A percentile compares a stretch with the other conserved stretches of the same genome.
Evolutionary conservation across 2,329 filamentous ascomycete species (phyloP).

Genomic region (Neocatenulostroma microsporum): DNA sequence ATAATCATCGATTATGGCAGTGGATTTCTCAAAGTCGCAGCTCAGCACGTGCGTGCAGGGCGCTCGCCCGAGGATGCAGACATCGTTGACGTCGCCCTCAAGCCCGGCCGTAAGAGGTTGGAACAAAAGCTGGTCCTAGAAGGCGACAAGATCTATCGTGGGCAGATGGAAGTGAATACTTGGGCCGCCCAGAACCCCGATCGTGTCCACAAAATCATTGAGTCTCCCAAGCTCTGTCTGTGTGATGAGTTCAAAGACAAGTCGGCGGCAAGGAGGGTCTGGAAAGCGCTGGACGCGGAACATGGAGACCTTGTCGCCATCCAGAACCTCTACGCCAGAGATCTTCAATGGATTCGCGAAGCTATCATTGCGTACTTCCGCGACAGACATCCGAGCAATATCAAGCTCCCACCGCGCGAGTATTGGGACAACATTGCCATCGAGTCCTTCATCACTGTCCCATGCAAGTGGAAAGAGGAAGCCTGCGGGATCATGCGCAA

Average conservation of each 20-base stretch:
- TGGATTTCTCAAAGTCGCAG: background rate
- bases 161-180: background rate
- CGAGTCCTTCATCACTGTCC: background rate
- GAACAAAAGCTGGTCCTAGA: background rate
- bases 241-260: background rate
- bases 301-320: background rate
- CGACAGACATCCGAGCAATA: background rate
- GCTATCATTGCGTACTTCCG: background rate
- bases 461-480: background rate
- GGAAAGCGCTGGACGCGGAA: background rate
- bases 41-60: background rate
- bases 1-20: constrained; percentile 1
- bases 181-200: constrained; percentile 1
- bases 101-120: background rate
- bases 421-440: background rate
- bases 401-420: background rate
- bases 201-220: background rate
- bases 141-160: background rate
- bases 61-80: background rate
- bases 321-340: background rate
- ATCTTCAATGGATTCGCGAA: background rate
- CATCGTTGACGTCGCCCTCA: background rate
- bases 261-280: background rate
- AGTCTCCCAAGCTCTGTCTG: background rate
- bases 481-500: background rate